A percentile compares a stretch with the other conserved stretches of the same genome.
phyloP scores from a whole-genome alignment of 2,329 filamentous ascomycete species.

The Paraphaeosphaeria sporulosa region DNA sequence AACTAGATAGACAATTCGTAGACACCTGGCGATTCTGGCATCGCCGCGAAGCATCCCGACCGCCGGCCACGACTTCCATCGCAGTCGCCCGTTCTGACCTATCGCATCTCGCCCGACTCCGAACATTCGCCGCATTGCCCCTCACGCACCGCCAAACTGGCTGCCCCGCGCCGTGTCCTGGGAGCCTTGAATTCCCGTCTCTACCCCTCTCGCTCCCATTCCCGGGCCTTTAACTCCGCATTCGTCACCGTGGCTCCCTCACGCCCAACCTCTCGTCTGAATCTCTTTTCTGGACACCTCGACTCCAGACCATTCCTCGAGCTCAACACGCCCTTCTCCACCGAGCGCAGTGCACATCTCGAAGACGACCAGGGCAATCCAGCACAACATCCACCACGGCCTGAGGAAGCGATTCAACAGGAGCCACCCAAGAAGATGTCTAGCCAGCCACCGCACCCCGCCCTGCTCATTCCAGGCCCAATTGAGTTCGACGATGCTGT shows the following conservation, averaged over 20 bases:
- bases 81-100: conserved; percentile 6
- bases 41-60: not conserved
- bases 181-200: conserved; percentile 35
- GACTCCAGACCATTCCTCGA: conserved; percentile 63
- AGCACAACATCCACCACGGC: conserved; percentile 21
- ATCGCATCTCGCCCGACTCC: conserved; percentile 11
- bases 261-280: conserved; percentile 59
- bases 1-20: not conserved
- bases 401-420: conserved; percentile 21
- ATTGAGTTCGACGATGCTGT: conserved; percentile 99
- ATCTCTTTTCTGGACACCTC: conserved; percentile 69
- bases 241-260: conserved; percentile 36
- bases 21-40: not conserved
- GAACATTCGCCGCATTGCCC: not conserved
- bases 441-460: conserved; percentile 66
- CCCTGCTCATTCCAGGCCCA: conserved; percentile 93
- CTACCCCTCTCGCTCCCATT: conserved; percentile 33
- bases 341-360: conserved; percentile 61
- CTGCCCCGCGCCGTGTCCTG: conserved; percentile 38
- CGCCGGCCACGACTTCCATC: conserved; percentile 6
- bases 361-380: conserved; percentile 61
- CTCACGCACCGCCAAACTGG: conserved; percentile 40
- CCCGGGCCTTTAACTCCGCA: conserved; percentile 30
- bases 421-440: conserved; percentile 58
- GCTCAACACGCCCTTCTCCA: conserved; percentile 70